Evolutionary conservation across 352 stramenopile species (phyloP).

Genomic region (Pythium chondricola): DNA sequence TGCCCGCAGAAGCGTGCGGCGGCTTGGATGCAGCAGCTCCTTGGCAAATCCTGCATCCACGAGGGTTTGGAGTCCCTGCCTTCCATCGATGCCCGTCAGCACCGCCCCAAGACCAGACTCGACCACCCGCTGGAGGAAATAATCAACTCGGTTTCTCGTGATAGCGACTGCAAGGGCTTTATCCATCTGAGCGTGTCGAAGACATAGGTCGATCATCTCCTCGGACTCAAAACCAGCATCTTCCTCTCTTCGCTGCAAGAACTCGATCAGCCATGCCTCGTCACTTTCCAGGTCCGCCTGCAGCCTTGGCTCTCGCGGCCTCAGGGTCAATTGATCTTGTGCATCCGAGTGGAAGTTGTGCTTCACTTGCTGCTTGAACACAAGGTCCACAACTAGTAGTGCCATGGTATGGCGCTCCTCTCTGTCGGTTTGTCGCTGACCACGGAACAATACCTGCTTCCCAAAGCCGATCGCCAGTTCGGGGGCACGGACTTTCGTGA

Average conservation of each 20-base stretch:
- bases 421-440: neutral
- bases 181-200: slow-evolving; percentile 60
- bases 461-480: slow-evolving; percentile 21
- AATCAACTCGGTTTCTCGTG: slow-evolving; percentile 33
- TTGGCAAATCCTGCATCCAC: slow-evolving; percentile 33
- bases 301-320: slow-evolving; percentile 9
- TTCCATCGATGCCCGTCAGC: slow-evolving; percentile 25
- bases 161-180: slow-evolving; percentile 58
- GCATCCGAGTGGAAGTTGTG: slow-evolving; percentile 11
- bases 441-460: slow-evolving; percentile 3
- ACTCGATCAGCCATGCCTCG: slow-evolving; percentile 43
- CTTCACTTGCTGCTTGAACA: slow-evolving; percentile 56
- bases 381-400: slow-evolving; percentile 42
- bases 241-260: slow-evolving; percentile 37
- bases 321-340: slow-evolving; percentile 7
- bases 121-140: slow-evolving; percentile 53
- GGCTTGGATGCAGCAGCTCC: slow-evolving; percentile 29
- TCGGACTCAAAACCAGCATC: slow-evolving; percentile 44
- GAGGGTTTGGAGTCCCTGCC: slow-evolving; percentile 28
- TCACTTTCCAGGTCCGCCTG: slow-evolving; percentile 21
- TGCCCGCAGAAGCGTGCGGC: slow-evolving; percentile 46
- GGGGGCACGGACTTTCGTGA: slow-evolving; percentile 46
- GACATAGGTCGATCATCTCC: slow-evolving; percentile 59
- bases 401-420: slow-evolving; percentile 46
- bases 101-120: slow-evolving; percentile 25